Conservation (phyloP, 495 filamentous ascomycete genomes). For the Aspergillus incahuasiensis region DNA sequence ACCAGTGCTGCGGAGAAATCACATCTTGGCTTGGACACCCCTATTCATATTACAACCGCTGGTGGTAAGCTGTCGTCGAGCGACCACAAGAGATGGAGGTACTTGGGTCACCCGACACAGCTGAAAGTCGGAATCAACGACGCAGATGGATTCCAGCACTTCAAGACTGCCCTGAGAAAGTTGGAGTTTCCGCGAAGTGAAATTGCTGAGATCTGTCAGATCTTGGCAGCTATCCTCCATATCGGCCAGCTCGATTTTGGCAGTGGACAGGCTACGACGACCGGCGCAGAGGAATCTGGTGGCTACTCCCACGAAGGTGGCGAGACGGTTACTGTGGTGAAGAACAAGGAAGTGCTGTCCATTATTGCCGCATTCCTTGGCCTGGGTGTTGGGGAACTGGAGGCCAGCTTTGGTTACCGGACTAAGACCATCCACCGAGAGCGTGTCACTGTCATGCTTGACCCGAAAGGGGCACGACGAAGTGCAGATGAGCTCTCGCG, state of each 20-base stretch:
- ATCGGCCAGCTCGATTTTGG: conserved; percentile 93
- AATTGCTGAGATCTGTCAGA: conserved; percentile 94
- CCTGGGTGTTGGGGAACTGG: conserved; percentile 70
- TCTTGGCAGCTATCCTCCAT: conserved; percentile 86
- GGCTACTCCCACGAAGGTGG: conserved; percentile 94
- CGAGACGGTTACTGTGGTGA: conserved; percentile 76
- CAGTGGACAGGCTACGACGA: conserved; percentile 70
- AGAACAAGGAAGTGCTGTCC: conserved; percentile 84
- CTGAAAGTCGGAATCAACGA: conserved; percentile 97
- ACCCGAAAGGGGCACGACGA: conserved; percentile 79
- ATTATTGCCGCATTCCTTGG: conserved; percentile 91
- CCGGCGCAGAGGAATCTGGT: conserved; percentile 82
- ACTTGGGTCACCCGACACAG: conserved; percentile 92
- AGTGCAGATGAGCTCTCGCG: conserved; percentile 93
- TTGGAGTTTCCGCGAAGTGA: conserved; percentile 89
- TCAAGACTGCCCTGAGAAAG: conserved; percentile 92
- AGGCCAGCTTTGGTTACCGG: conserved; percentile 86
- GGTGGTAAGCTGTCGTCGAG: conserved; percentile 47
- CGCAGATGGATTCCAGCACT: conserved; percentile 89
- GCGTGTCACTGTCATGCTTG: conserved; percentile 94
- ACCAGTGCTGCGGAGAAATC: conserved; percentile 85
- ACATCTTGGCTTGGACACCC: conserved; percentile 77
- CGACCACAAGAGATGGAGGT: conserved; percentile 80
- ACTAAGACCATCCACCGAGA: conserved; percentile 93
- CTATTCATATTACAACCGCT: conserved; percentile 34